These are phyloP conservation scores for Andalucia godoyi DNA, from an alignment of 78 protist genomes.

Conservation along the genomic window DNA sequence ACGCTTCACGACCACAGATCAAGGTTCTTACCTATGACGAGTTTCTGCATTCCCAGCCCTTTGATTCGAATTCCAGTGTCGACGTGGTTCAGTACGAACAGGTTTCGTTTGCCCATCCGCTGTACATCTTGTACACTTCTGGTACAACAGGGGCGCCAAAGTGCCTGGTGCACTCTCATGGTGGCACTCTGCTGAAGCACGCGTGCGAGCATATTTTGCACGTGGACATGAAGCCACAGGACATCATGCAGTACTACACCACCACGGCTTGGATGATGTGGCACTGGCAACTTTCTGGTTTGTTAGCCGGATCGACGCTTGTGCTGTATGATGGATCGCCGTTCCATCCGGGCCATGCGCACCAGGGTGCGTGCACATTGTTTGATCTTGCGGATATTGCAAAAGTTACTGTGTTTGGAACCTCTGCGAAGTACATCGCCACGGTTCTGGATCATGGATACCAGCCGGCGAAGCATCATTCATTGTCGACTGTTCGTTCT, in stretches of 20 bases:
- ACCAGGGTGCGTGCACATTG: too few species aligned
- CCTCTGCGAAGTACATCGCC: constrained; percentile 20
- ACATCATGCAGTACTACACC: not conserved
- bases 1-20: too few species aligned
- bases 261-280: constrained; percentile 47
- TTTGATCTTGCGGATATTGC: not conserved
- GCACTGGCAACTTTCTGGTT: constrained; percentile 16
- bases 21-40: too few species aligned
- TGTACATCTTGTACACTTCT: constrained; percentile 10
- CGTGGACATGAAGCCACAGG: not conserved
- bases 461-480: not conserved
- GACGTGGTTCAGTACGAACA: too few species aligned
- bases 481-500: not conserved
- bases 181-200: constrained; percentile 14
- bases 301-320: constrained; percentile 1
- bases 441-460: not conserved
- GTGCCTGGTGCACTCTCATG: constrained; percentile 33
- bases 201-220: constrained; percentile 4
- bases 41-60: too few species aligned
- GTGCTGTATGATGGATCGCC: constrained; percentile 8
- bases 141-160: constrained; percentile 48
- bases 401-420: not conserved
- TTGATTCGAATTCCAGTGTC: too few species aligned
- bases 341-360: not conserved
- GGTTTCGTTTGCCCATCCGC: constrained; percentile 36